Evolutionary conservation across 352 stramenopile genomes (phyloP), one percentile per base, ranked within the genome.

Genomic region (Poterioochromonas sp.): DNA sequence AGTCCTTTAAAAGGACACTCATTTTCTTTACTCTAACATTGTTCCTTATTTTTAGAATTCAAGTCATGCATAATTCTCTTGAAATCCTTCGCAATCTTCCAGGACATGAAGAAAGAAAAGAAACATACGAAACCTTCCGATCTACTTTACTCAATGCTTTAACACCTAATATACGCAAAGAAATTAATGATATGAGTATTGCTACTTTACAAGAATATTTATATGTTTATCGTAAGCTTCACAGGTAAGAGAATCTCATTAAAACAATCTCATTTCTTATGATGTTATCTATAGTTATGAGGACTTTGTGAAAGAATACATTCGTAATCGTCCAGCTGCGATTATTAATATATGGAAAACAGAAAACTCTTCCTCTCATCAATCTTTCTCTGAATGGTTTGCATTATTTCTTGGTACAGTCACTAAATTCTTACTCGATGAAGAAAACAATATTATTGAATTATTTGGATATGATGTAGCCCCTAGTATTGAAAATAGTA

Each of bases 21-120:
- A 51, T 51, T 51, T 35, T 63, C 53, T 63, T n/a, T n/a, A n/a
- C n/a, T n/a, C n/a, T n/a, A n/a, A n/a, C n/a, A n/a, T n/a, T n/a
- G n/a, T n/a, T n/a, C n/a, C n/a, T n/a, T n/a, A 35, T 32, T 63
- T 1, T 29, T 43, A 69, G 60, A 18, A 58, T 76, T 32, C 32
- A 64, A n/a, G 37, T 34, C 18, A 62, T 76, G 69, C 41, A 41
- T 12, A 62, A 64, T 26, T 76, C 69, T 62, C 34, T 76, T 11
- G 69, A 76, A 32, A 47, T 76, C 12, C 63, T 76, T 12, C 2
- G 39, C 2, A 26, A 76, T 64, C 41, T 76, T 32, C 69, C 69
- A n/a, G 69, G 69, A 44, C 41, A 76, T 47, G 69, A 76, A 64
- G 69, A 76, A n/a, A 8, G 69, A 40, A 2, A 64, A 49, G 47